These are phyloP conservation scores for Suillus subaureus DNA, from an alignment of 768 basidiomycete species.

Conservation along the genomic window DNA sequence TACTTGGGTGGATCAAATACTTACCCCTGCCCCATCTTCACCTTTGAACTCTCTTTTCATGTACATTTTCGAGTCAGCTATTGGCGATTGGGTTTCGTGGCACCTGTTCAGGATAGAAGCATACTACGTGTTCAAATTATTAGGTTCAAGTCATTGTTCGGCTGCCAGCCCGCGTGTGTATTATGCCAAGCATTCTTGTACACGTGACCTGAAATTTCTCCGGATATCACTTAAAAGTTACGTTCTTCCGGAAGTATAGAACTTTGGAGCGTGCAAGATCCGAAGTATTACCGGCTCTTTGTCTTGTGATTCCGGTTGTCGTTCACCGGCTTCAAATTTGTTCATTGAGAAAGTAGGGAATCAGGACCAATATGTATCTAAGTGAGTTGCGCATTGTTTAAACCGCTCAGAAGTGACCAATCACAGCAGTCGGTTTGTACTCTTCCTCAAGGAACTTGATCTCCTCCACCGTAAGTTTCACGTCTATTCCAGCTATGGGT, in stretches of 20 bases:
- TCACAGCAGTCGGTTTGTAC: slow-evolving; percentile 43
- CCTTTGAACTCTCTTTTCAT: background rate
- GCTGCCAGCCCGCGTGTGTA: background rate
- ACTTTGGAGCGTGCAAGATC: background rate
- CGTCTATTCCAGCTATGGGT: slow-evolving; percentile 35
- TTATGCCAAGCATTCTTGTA: background rate
- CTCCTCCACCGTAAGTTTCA: slow-evolving; percentile 52
- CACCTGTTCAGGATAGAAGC: background rate
- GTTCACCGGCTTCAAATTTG: background rate
- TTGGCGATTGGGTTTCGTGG: background rate
- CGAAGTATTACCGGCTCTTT: background rate
- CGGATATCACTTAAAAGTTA: background rate
- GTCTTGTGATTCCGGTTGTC: background rate
- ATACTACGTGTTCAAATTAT: background rate
- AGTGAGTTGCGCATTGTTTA: background rate
- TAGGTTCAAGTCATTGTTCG: background rate
- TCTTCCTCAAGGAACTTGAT: slow-evolving; percentile 46
- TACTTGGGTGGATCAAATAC: background rate
- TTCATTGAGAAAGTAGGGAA: background rate
- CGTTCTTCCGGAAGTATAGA: background rate
- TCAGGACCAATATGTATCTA: background rate
- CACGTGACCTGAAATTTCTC: background rate
- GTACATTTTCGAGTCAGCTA: background rate
- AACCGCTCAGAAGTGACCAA: slow-evolving; percentile 36
- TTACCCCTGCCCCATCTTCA: background rate